Evolutionary conservation across 768 basidiomycete species (phyloP).

Genomic region (Cyclocybe aegerita): DNA sequence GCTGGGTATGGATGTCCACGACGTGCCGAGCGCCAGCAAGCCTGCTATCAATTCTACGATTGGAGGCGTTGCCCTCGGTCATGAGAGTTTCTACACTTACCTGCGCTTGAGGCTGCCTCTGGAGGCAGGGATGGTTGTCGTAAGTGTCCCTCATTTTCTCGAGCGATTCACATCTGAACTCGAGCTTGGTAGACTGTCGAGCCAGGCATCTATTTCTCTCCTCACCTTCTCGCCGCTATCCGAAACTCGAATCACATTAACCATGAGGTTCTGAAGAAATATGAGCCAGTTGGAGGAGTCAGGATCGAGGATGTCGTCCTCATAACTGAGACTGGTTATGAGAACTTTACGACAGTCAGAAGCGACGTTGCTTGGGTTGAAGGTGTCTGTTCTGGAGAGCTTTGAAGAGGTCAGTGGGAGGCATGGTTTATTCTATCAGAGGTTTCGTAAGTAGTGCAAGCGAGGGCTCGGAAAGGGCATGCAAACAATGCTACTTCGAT

Average conservation of each 20-base stretch:
- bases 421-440: too few relatives aligned
- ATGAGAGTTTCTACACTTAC: conserved; percentile 75
- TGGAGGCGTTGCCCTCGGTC: conserved; percentile 34
- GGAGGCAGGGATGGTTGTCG: conserved; percentile 81
- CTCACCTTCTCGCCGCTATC: conserved; percentile 67
- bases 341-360: conserved; percentile 83
- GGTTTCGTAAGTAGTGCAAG: too few relatives aligned
- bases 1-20: conserved; percentile 93
- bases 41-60: conserved; percentile 60
- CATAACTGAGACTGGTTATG: conserved; percentile 69
- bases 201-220: conserved; percentile 87
- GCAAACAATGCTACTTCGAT: too few relatives aligned
- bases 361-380: conserved; percentile 87
- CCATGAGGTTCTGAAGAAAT: conserved; percentile 63
- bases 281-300: conserved; percentile 86
- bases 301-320: conserved; percentile 92
- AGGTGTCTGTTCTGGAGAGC: conserved; percentile 69
- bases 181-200: conserved; percentile 70
- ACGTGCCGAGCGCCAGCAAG: conserved; percentile 81
- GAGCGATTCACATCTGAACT: conserved; percentile 2
- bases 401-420: conserved; percentile 17
- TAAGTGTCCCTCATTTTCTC: conserved; percentile 36
- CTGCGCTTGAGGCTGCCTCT: conserved; percentile 77
- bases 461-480: too few relatives aligned
- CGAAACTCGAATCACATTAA: conserved; percentile 68